Evolutionary conservation across 768 basidiomycete species (phyloP).

Genomic region (Tulasnella calospora): DNA sequence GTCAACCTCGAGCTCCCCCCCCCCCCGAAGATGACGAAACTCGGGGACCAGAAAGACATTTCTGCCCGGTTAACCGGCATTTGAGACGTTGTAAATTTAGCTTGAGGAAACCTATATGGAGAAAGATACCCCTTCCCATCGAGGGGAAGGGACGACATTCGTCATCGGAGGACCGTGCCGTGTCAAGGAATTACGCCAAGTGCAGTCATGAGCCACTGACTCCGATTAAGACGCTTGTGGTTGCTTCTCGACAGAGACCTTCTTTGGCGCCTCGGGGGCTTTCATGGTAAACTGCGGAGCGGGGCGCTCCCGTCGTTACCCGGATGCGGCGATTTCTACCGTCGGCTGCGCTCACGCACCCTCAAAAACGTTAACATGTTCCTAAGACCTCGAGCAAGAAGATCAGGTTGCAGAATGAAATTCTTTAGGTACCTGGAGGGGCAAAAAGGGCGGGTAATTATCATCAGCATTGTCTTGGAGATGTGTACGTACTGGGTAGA

Average conservation of each 20-base stretch:
- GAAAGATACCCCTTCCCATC: neutral
- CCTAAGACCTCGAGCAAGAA: neutral
- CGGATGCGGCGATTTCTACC: neutral
- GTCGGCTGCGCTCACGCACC: neutral
- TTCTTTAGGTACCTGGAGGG: neutral
- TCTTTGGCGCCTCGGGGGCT: slow-evolving; percentile 4
- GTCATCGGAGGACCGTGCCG: neutral
- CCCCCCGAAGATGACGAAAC: neutral
- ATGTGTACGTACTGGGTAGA: neutral
- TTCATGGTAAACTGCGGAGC: neutral
- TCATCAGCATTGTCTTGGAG: slow-evolving; percentile 2
- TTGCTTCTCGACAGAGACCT: neutral
- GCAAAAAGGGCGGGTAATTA: neutral
- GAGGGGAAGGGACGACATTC: neutral
- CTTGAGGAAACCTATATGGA: neutral
- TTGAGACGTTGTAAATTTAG: neutral
- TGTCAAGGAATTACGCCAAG: neutral
- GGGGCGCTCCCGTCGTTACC: neutral
- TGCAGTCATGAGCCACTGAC: neutral
- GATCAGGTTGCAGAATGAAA: neutral
- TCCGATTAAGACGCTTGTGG: neutral
- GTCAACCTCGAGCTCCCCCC: too few relatives aligned
- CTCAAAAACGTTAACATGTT: neutral
- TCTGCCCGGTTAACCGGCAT: neutral
- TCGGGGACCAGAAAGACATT: neutral